A percentile compares a stretch with the other conserved stretches of the same genome.
Evolutionary conservation across 2,329 filamentous ascomycete species (phyloP).

Genomic region (Endoconidiophora polonica): DNA sequence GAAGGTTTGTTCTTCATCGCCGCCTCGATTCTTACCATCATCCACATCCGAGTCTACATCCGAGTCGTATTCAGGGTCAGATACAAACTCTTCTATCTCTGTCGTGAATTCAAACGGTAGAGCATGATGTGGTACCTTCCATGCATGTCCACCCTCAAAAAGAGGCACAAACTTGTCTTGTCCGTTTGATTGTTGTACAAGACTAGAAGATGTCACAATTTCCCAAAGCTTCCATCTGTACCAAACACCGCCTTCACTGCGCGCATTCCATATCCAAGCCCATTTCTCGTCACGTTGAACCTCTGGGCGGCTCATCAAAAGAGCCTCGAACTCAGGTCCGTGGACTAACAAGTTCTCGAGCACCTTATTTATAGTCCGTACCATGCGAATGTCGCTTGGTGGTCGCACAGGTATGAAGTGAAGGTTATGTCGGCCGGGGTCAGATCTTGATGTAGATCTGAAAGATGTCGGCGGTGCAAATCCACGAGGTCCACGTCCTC

Average conservation of each 20-base stretch:
- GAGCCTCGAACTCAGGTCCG: conserved; percentile 75
- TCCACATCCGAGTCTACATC: conserved; percentile 52
- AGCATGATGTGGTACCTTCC: conserved; percentile 53
- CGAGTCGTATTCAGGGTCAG: conserved; percentile 72
- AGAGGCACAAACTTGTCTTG: conserved; percentile 38
- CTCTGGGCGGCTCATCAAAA: conserved; percentile 72
- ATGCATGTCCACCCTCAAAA: conserved; percentile 62
- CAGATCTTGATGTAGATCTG: conserved; percentile 16
- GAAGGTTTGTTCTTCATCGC: conserved; percentile 37
- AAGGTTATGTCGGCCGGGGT: conserved; percentile 28
- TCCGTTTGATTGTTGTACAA: conserved; percentile 16
- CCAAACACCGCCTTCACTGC: conserved; percentile 65
- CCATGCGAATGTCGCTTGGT: conserved; percentile 59
- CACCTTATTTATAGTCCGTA: conserved; percentile 76
- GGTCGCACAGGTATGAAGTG: conserved; percentile 56
- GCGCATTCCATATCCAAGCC: conserved; percentile 84
- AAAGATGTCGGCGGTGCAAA: conserved; percentile 62
- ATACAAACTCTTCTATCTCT: conserved; percentile 59
- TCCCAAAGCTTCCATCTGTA: conserved; percentile 90
- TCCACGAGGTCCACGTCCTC: conserved; percentile 25
- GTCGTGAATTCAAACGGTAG: conserved; percentile 73
- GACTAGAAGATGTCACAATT: conserved; percentile 38
- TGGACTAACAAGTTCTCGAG: conserved; percentile 65
- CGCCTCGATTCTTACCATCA: conserved; percentile 42
- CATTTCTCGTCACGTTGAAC: conserved; percentile 80